A percentile compares a stretch with the other conserved stretches of the same genome.
Conservation (phyloP, 2,329 filamentous ascomycete genomes). For the Bipolaris cookei region DNA sequence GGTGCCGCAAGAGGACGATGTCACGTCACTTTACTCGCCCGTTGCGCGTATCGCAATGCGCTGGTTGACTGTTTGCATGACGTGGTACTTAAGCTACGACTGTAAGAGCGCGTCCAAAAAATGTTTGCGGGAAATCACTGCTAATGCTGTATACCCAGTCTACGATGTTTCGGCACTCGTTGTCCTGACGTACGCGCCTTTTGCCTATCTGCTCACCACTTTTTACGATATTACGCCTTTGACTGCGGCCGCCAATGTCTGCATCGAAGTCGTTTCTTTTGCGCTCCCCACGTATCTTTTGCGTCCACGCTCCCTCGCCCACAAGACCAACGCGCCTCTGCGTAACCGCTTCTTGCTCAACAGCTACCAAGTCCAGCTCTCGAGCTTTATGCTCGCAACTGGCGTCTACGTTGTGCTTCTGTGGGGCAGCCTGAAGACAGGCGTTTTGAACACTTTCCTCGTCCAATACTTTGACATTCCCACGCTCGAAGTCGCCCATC, state of each 20-base stretch:
- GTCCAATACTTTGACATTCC: constrained; percentile 76
- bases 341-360: constrained; percentile 53
- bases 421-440: constrained; percentile 70
- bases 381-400: constrained; percentile 72
- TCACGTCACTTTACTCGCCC: constrained; percentile 58
- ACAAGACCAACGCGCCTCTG: constrained; percentile 60
- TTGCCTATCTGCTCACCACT: constrained; percentile 73
- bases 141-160: constrained; percentile 25
- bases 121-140: not conserved
- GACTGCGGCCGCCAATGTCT: constrained; percentile 66
- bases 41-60: constrained; percentile 62
- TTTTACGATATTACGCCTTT: constrained; percentile 75
- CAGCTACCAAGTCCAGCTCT: constrained; percentile 52
- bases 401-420: constrained; percentile 77
- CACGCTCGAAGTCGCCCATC: constrained; percentile 71
- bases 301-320: constrained; percentile 69
- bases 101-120: constrained; percentile 56
- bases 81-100: constrained; percentile 77
- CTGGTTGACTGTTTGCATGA: constrained; percentile 70
- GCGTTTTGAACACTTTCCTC: constrained; percentile 71
- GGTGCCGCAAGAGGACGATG: constrained; percentile 63
- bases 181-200: constrained; percentile 75
- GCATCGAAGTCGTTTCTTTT: constrained; percentile 71
- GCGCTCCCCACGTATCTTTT: constrained; percentile 78
- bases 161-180: constrained; percentile 54